Base-by-base conservation (phyloP, 768 basidiomycete genomes). In the Dentipellis sp. region DNA sequence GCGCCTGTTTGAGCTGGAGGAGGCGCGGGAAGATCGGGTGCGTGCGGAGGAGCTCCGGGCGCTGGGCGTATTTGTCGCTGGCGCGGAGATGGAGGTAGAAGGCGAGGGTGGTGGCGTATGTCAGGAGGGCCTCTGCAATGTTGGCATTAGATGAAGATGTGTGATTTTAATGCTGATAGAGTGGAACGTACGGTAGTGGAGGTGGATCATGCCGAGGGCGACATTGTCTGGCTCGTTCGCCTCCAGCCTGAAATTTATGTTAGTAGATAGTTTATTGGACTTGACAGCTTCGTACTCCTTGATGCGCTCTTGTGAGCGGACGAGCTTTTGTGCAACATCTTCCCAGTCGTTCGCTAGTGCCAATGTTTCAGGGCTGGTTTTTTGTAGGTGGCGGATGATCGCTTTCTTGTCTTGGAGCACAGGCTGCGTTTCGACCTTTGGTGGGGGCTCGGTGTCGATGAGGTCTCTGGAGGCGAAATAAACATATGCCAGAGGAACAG, bases 41-140 rank as follows among this genome's bases (percentile, higher is more conserved):
- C 14, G 75, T 70, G 65, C 79, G 81, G 55, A 91, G 77, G 39
- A 79, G 77, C 57, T 81, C 77, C 10, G 81, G 86, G 37, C 75
- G 78, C 54, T 76, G 74, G 7, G 79, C 74, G 66, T 84, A 83
- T 69, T 86, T 80, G 58, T 80, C 75, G 40, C 78, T 78, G 21
- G 88, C 75, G 16, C 89, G 82, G n/a, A 98, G 76, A 68, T 94
- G 83, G 40, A 98, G 74, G 72, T 95, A 97, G 72, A 94, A 97
- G 1, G 94, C 89, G 47, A 98, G 83, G 2, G 84, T 86, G 0
- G 93, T 90, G 17, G 90, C 78, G 66, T 98, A 98, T 9, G 94
- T 91, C 38, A 97, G 73, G 2, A 95, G 75, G 1, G 93, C 80
- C 76, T 98, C 94, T 97, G 5, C 29, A 29, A 47, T 16, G 36